These are phyloP conservation scores for Halteria grandinella DNA, from an alignment of 73 alveolate species.

Conservation along the genomic window DNA sequence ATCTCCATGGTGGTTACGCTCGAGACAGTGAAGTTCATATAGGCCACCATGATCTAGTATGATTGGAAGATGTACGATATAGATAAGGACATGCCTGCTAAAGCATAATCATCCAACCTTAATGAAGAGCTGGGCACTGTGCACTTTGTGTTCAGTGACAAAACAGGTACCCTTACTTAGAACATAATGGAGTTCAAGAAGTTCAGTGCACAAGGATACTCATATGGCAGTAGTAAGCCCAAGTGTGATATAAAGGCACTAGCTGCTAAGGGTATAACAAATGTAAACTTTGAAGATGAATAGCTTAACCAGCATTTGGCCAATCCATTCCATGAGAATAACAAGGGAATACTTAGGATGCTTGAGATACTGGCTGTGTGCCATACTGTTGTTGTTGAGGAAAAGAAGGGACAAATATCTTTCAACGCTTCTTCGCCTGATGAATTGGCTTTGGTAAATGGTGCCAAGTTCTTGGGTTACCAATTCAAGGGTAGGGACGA, in stretches of 20 bases:
- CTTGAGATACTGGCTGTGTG: constrained; percentile 50
- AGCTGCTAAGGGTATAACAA: constrained; percentile 7
- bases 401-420: constrained; percentile 62
- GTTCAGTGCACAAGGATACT: constrained; percentile 66
- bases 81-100: constrained; percentile 70
- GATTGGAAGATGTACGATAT: constrained; percentile 80
- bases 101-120: constrained; percentile 71
- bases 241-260: background rate
- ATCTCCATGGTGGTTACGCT: constrained; percentile 83
- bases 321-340: background rate
- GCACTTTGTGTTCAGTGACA: constrained; percentile 74
- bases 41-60: constrained; percentile 77
- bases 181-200: constrained; percentile 79
- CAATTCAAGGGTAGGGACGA: constrained; percentile 82
- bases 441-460: constrained; percentile 92
- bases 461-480: constrained; percentile 78
- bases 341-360: constrained; percentile 27
- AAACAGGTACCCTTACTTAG: constrained; percentile 84
- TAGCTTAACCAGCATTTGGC: constrained; percentile 45
- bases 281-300: constrained; percentile 75
- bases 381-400: constrained; percentile 72
- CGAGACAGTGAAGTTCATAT: constrained; percentile 72
- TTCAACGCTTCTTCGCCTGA: constrained; percentile 93
- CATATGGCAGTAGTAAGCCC: constrained; percentile 70
- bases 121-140: constrained; percentile 83